Conservation (phyloP, 352 stramenopile genomes). For the Pythium scleroteichum region DNA sequence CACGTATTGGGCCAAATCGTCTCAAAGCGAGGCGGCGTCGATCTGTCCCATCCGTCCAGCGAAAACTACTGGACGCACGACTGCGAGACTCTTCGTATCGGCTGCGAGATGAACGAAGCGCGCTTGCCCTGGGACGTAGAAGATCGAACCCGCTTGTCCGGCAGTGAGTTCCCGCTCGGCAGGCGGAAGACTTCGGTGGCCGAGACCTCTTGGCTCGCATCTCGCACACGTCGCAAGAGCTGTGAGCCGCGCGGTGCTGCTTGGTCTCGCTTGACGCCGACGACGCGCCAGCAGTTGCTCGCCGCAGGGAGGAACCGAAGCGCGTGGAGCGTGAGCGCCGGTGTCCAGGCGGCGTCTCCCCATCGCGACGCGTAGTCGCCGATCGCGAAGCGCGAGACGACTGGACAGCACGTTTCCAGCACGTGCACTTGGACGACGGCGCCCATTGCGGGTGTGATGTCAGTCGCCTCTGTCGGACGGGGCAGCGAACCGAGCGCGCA, state of each 20-base stretch:
- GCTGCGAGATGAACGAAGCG: constrained; percentile 22
- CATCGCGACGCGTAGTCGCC: constrained; percentile 16
- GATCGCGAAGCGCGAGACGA: too few species aligned
- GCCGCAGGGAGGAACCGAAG: background rate
- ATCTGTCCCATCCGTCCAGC: constrained; percentile 8
- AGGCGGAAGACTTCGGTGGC: constrained; percentile 14
- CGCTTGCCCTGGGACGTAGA: constrained; percentile 10
- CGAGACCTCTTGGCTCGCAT: background rate
- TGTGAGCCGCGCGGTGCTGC: constrained; percentile 15
- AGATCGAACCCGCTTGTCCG: background rate
- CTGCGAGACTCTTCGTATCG: constrained; percentile 2
- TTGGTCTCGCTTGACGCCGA: background rate
- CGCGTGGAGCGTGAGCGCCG: constrained; percentile 18
- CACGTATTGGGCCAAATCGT: too few species aligned
- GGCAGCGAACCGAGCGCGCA: too few species aligned
- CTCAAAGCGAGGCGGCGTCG: background rate
- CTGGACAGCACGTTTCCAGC: too few species aligned
- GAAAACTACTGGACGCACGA: constrained; percentile 3
- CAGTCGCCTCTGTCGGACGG: too few species aligned
- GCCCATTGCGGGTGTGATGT: too few species aligned
- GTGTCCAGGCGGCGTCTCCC: constrained; percentile 14
- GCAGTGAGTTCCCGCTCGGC: background rate
- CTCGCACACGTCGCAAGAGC: background rate
- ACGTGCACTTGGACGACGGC: too few species aligned
- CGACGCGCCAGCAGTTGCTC: constrained; percentile 18